Base-by-base conservation (phyloP, 1,139 yeast genomes). In the Nakaseomyces bracarensis region DNA sequence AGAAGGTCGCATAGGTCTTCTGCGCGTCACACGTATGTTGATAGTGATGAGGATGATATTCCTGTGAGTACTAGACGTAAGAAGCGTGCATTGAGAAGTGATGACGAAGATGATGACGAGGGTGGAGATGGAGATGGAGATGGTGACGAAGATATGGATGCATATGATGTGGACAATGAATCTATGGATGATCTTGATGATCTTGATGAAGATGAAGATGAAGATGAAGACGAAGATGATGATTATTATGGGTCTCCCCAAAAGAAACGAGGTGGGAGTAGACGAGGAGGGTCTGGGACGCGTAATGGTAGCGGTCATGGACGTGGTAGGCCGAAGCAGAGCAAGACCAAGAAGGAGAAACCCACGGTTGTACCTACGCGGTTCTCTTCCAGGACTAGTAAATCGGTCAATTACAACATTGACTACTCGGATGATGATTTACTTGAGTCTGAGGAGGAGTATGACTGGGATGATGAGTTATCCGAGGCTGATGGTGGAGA, bases 1-100 rank as follows among this genome's bases (percentile, higher is more conserved):
- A 76, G 97, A 60, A 74, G 97, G 54, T 83, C 95, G 26, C 80
- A 82, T 36, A 74, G 97, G 53, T 80, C 85, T 16, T 63, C 63
- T 14, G 69, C 72, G 3, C 61, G 64, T 2, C 74, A 57, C 36
- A 58, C 51, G 7, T 62, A 57, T 25, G 60, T 51, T 22, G 62
- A 54, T 25, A 64, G 61, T 4, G 68, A 63, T 27, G 64, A 55
- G 9, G 68, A 64, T 21, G 65, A 57, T 14, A 65, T 55, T 18
- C 57, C 52, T 13, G 55, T 45, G 39, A 48, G 46, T 18, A 34
- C 34, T 3, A 25, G 52, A 41, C 31, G 53, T 43, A 39, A 33
- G 16, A 54, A 51, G 40, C 49, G 49, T 29, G 49, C 44, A 28
- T 42, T 41, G 6, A 48, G 48, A 6, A 15, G 10, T 21, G 36